Evolutionary conservation across 768 basidiomycete genomes (phyloP), one percentile per base, ranked within the genome.

Genomic region (Pseudohyphozyma bogoriensis): DNA sequence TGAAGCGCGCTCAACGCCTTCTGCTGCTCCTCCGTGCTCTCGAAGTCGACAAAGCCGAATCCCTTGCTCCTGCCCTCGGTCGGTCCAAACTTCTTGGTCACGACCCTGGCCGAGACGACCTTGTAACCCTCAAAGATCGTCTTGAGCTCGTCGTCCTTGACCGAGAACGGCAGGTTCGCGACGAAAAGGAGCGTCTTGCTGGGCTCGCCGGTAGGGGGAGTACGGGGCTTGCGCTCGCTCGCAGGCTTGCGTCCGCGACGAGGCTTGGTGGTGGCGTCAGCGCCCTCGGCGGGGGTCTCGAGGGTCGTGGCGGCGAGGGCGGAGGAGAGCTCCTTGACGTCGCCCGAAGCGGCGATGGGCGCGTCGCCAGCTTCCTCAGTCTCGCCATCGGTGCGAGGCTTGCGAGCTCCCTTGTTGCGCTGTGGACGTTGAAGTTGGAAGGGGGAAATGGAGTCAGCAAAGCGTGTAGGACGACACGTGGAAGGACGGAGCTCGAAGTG

Each of bases 41-140:
- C 89, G 64, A 95, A 89, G 69, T 97, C 92, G 72, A 99, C 93
- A 72, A 99, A 99, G 55, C 90, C 93, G 74, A 92, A 97, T 58
- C 93, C 93, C 77, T 93, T 93, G 80, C 86, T 89, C 75, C 83
- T 86, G 28, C 66, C 66, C 74, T 85, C 82, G 71, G 85, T 85
- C 45, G 82, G 81, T 5, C 88, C 89, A 80, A 82, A 89, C 70
- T 84, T 83, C 71, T 85, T 81, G 72, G 84, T 83, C 69, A 96
- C 89, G 65, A 99, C 86, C 67, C 87, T 87, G 63, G 92, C 91
- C 68, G 85, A 86, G 72, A 80, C 78, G 67, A 93, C 87, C 44
- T 76, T 77, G 77, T 95, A 84, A 65, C 82, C 87, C 28, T 84
- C 86, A 79, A 99, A 97, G 69, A 95, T 78, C 47, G 82, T 77